Percentiles rank a stretch among this genome's conserved stretches.
Evolutionary conservation across 306 rosid species (phyloP).

Genomic region (Cucurbita ficifolia): DNA sequence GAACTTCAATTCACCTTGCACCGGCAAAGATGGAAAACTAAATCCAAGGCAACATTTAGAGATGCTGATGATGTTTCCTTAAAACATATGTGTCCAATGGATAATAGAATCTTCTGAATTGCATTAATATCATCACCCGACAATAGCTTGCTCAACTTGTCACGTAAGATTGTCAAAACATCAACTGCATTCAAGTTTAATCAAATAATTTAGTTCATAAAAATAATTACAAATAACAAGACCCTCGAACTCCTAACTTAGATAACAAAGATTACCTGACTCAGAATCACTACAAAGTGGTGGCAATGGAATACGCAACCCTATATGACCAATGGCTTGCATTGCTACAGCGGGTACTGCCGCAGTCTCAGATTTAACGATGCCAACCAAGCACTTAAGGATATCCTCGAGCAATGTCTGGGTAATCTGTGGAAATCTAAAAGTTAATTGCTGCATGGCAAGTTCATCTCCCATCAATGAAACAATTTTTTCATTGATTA

Average conservation of each 20-base stretch:
- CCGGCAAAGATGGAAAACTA: constrained; percentile 59
- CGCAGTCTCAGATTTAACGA: constrained; percentile 65
- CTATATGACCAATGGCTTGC: constrained; percentile 95
- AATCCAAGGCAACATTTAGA: constrained; percentile 55
- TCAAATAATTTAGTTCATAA: constrained; percentile 12
- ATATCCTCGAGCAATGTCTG: constrained; percentile 39
- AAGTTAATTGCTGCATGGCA: background rate
- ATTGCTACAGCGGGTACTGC: constrained; percentile 68
- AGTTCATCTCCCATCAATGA: background rate
- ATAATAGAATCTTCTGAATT: constrained; percentile 57
- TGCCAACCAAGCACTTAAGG: constrained; percentile 61
- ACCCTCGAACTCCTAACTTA: constrained; percentile 1
- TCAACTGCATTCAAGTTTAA: constrained; percentile 50
- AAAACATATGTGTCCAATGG: constrained; percentile 75
- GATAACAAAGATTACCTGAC: constrained; percentile 34
- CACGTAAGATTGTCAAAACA: constrained; percentile 37
- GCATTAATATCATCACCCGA: constrained; percentile 63
- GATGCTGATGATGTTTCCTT: constrained; percentile 59
- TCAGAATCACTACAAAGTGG: constrained; percentile 33
- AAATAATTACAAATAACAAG: background rate
- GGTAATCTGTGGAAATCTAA: constrained; percentile 35
- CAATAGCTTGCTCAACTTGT: constrained; percentile 68
- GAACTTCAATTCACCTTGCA: constrained; percentile 46
- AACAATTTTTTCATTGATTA: background rate
- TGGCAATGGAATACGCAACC: constrained; percentile 63